Evolutionary conservation across 106 monocot species (phyloP), one percentile per base, ranked within the genome.

Genomic region (Acorus gramineus): DNA sequence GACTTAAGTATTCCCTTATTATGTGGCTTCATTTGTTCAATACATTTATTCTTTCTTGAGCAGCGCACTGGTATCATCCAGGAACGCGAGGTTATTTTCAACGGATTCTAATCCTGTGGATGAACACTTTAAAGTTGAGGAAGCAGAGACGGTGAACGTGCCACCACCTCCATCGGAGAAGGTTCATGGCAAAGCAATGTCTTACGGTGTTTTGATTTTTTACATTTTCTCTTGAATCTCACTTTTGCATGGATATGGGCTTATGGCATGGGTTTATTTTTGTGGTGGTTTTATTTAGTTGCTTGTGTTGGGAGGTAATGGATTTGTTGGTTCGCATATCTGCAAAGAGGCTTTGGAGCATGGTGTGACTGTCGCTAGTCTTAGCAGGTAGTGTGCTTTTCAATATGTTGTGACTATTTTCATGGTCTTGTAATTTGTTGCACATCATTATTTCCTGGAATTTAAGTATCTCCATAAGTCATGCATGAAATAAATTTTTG

Each of bases 301-400:
- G 9, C 88, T 98, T 58, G 85, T 98, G 8, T 69, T 98, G 63
- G 98, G 98, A 70, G 98, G 98, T 52, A 98, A 87, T 79, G 98
- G 98, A 60, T 98, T 89, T 74, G 98, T 98, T 69, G 98, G 98
- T 49, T 92, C 98, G 42, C 92, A 98, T 62, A 71, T 98, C 68
- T 98, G 98, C 69, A 88, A 79, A 62, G 98, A 92, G 75, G 98
- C 98, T 66, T 64, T 88, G 71, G 79, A 77, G 5, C 77, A 57
- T 49, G 98, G 88, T 14, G 64, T 92, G 4, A 77, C 85, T 66
- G 92, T 98, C 50, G 81, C 77, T 56, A 92, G 98, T 81, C 74
- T 98, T 58, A 98, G 85, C 83, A 92, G 98, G 98, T 98, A 76
- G 14, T 56, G 7, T 68, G 47, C 59, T 49, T 60, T 65, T 52